phyloP scores from a whole-genome alignment of 805 yeast species.

The Schizosaccharomyces lindneri region DNA sequence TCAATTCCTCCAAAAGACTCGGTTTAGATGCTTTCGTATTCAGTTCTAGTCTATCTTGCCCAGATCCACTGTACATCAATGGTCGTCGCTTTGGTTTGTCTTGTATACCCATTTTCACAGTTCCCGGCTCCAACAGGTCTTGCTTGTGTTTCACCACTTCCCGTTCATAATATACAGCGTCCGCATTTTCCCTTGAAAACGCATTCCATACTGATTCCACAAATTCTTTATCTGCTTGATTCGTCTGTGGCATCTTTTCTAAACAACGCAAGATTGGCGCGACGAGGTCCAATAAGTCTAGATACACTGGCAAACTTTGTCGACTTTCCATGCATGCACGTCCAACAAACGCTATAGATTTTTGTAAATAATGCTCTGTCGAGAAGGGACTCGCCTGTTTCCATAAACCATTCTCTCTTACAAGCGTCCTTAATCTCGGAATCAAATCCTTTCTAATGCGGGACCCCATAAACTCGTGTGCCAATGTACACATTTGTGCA shows the following conservation, averaged over 20 bases:
- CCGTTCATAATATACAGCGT: not conserved
- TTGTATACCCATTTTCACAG: no score
- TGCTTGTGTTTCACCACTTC: not conserved
- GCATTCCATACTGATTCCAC: not conserved
- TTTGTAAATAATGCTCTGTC: not conserved
- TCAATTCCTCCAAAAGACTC: no score
- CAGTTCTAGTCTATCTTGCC: not conserved
- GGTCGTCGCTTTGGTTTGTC: not conserved
- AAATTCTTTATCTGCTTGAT: not conserved
- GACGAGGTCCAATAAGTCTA: not conserved
- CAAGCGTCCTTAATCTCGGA: constrained; percentile 3
- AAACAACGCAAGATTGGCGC: not conserved
- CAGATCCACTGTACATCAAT: not conserved
- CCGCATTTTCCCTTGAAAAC: not conserved
- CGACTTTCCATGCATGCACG: not conserved
- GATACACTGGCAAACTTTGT: not conserved
- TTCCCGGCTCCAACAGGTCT: no score
- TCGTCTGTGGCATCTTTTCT: not conserved
- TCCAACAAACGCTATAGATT: not conserved
- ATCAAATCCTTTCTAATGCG: constrained; percentile 10
- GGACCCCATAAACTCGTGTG: constrained; percentile 15
- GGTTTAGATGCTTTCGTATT: not conserved
- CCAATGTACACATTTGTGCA: constrained; percentile 9
- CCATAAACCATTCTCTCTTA: no score
- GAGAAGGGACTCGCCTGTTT: not conserved